A percentile compares a stretch with the other conserved stretches of the same genome.
Conservation (phyloP, 192 early-diverging fungal genomes). For the Coemansia sp. region DNA sequence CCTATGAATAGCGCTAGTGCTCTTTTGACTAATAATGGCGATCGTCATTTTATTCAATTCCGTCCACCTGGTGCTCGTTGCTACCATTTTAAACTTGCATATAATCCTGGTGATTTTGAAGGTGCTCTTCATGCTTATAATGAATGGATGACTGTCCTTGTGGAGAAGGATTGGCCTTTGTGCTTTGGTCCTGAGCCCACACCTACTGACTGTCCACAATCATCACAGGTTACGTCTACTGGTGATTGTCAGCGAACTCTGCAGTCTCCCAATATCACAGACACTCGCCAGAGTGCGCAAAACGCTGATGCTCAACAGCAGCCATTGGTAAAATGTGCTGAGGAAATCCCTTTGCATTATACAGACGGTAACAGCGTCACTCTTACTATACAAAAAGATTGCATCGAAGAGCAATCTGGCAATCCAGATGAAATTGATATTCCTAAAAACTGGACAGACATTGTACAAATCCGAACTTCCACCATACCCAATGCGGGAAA, state of each 20-base stretch:
- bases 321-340: not conserved
- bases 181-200: slow-evolving; percentile 66
- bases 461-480: slow-evolving; percentile 64
- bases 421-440: slow-evolving; percentile 26
- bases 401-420: not conserved
- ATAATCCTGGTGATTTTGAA: slow-evolving; percentile 76
- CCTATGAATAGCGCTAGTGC: slow-evolving; percentile 78
- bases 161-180: slow-evolving; percentile 77
- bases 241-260: not conserved
- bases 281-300: not conserved
- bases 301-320: not conserved
- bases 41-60: slow-evolving; percentile 72
- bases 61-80: slow-evolving; percentile 65
- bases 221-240: not conserved
- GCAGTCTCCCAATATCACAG: not conserved
- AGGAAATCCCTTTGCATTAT: not conserved
- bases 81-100: slow-evolving; percentile 78
- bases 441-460: slow-evolving; percentile 58
- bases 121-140: slow-evolving; percentile 68
- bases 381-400: not conserved
- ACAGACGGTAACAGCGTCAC: not conserved
- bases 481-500: slow-evolving; percentile 69
- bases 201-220: not conserved
- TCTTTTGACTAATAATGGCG: slow-evolving; percentile 72
- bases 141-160: slow-evolving; percentile 69